Base-by-base conservation (phyloP, 345 rosid species). In the Dovyalis caffra region DNA sequence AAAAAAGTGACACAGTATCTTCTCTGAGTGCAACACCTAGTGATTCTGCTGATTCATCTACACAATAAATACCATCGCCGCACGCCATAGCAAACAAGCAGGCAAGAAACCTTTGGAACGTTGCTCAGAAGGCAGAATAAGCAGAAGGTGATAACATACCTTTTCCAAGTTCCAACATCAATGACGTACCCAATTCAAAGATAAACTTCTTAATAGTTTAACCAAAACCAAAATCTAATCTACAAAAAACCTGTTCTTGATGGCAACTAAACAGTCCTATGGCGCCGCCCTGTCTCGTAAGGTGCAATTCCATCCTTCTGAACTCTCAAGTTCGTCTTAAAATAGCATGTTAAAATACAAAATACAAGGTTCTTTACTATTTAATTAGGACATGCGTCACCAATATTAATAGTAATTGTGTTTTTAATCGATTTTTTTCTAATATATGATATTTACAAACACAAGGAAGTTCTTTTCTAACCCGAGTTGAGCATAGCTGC, bases 101-200 rank as follows among this genome's bases (percentile, higher is more conserved):
- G 34, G 29, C 64, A 57, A 31, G 40, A 66, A 69, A 31, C 62
- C 53, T 71, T 72, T 67, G 80, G 77, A 75, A 66, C 58, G 72
- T 58, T 70, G 67, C 65, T 49, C 51, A 21, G 53, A 66, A 62
- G 31, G 51, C 76, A 60, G 63, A 38, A n/a, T n/a, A n/a, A 32
- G 21, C 53, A 35, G 65, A 32, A 72, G 51, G 40, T 29, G 71
- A 66, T 31, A 58, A 32, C 45, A 57, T 71, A 15, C 12, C 34
- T 57, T 73, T 79, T 53, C 47, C 83, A 80, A 74, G 78, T 78
- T 71, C 78, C 80, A 64, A 79, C 53, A 64, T 63, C 68, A 64
- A 18, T 80, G 77, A 72, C 77, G 77, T 60, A 34, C 69, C 74
- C 32, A 64, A 49, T 72, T 75, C 34, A 40, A 53, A 40, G 77